Base-by-base conservation (phyloP, 371 early-diverging fungal genomes). In the Funneliformis caledonium region DNA sequence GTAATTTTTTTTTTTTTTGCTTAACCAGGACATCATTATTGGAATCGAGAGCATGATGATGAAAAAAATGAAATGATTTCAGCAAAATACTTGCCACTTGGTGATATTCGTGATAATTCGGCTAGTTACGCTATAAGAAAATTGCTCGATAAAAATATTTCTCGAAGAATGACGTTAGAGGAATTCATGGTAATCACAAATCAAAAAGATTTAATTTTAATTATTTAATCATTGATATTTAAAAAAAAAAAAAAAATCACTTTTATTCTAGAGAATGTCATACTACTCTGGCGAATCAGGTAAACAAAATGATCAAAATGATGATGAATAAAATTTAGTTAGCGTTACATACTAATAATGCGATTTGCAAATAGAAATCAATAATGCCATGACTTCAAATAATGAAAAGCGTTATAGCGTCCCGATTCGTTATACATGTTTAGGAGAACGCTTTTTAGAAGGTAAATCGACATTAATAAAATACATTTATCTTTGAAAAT, bases 21-120 rank as follows among this genome's bases (percentile, higher is more conserved):
- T 19, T 52, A 52, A 52, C 19, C 7, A 56, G 56, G 77, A 11
- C 16, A 42, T 1, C 76, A 75, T n/a, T 76, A 76, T 64, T 76
- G 47, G 45, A 60, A 64, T n/a, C n/a, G 26, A 22, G 60, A 22
- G 10, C 12, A 7, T 31, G 33, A 56, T 12, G 14, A 48, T 37
- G 5, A 1, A 4, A 26, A 42, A 45, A 47, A 72, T 14, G 14
- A 26, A 72, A 19, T 72, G 11, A 26, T 22, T 19, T 52, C 75
- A 52, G 16, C 22, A 6, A 33, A 74, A 56, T 9, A 48, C 8
- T 47, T 74, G n/a, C 3, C 16, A 16, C 12, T 72, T 37, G 2
- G 19, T 7, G n/a, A 33, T 45, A 33, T 72, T 56, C 26, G 16
- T 16, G 59, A 74, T 14, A 14, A 16, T 31, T n/a, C 52, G 5